Base-by-base conservation (phyloP, 495 filamentous ascomycete species). In the Penicillium macrosclerotiorum region DNA sequence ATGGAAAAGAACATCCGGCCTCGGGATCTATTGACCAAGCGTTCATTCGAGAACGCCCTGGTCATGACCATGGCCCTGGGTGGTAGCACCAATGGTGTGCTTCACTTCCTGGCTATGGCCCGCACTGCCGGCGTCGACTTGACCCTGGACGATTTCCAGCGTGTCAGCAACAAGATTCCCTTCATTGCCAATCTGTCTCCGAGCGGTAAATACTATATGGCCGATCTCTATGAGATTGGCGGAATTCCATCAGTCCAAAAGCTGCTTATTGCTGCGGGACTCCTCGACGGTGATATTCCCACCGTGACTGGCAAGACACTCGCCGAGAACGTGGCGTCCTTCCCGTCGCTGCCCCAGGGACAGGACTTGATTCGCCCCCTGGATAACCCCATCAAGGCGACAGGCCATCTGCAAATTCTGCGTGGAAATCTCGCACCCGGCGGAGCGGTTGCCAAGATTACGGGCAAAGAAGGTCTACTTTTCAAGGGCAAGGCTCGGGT, bases 381-480 rank as follows among this genome's bases (percentile, higher is more conserved):
- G 8, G 67, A 75, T 36, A 80, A 90, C 60, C 93, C 93, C 13
- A 95, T 96, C 72, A 96, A 96, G 65, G 36, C 71, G 2, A 88
- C 84, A 8, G 93, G 93, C 30, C 93, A 98, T 63, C 73, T 98
- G 36, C 89, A 93, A 59, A 87, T 98, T 37, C 78, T 98, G 8
- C 78, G 78, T 37, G 93, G 93, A 27, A 96, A 96, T 67, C 80
- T 98, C 27, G 87, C 92, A 2, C 93, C 93, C 1, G 86, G 85
- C 25, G 93, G 93, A 25, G 86, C 93, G 7, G 93, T 98, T 3
- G 92, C 93, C 48, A 98, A 98, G 72, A 98, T 98, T 64, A 98
- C 93, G 0, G 93, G 93, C 14, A 96, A 96, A 63, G 93, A 98
- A 67, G 93, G 93, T 4, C 73, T 84, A 11, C 65, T 65, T 5